A percentile compares a stretch with the other conserved stretches of the same genome.
Evolutionary conservation across 306 rosid species (phyloP).

Genomic region (Phaseolus lunatus): DNA sequence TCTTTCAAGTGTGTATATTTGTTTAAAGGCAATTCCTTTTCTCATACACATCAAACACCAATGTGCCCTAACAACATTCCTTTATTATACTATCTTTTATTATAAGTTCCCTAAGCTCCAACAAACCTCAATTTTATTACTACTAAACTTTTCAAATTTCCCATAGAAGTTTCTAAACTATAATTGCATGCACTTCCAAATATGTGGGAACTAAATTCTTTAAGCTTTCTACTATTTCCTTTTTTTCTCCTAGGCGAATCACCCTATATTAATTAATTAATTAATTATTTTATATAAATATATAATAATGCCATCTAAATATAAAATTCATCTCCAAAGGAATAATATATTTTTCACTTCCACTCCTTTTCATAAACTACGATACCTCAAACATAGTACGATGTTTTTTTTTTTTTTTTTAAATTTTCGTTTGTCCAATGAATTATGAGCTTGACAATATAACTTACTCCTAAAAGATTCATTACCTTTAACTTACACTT

Average conservation of each 20-base stretch:
- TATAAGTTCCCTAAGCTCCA: constrained; percentile 51
- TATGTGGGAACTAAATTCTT: constrained; percentile 68
- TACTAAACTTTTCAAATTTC: constrained; percentile 43
- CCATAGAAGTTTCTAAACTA: constrained; percentile 56
- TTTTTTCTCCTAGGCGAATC: constrained; percentile 35
- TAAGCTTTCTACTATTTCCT: constrained; percentile 22
- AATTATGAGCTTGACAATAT: constrained; percentile 15
- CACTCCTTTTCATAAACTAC: constrained; percentile 14
- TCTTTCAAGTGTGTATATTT: constrained; percentile 46
- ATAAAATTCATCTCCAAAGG: constrained; percentile 15
- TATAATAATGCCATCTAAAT: constrained; percentile 29
- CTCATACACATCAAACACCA: constrained; percentile 12
- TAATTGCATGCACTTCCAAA: constrained; percentile 74
- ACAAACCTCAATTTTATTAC: constrained; percentile 55
- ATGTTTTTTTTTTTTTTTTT: background rate
- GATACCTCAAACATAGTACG: constrained; percentile 40
- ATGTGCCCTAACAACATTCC: constrained; percentile 34
- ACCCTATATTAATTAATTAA: constrained; percentile 28
- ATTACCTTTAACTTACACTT: background rate
- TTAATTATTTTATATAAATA: constrained; percentile 18
- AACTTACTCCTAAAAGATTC: too few relatives aligned
- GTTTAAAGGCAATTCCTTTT: constrained; percentile 47
- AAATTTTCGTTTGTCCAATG: background rate
- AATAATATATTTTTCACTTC: constrained; percentile 31
- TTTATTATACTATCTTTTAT: constrained; percentile 41